Evolutionary conservation across 1,284 basidiomycete species (phyloP).

Genomic region (Anthracocystis walkeri): DNA sequence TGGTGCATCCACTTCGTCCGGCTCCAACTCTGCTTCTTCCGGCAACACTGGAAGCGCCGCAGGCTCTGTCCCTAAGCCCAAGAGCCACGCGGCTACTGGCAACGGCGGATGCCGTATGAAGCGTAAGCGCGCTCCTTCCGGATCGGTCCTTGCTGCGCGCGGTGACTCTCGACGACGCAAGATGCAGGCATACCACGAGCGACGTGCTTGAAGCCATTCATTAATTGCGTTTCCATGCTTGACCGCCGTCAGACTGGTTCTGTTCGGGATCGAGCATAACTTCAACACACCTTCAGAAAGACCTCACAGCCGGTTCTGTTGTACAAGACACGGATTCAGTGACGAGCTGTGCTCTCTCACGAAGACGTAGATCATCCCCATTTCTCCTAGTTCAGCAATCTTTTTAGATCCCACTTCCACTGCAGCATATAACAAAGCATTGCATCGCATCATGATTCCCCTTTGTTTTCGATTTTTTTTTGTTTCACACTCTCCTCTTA

Average conservation of each 20-base stretch:
- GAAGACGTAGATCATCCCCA: too few species aligned
- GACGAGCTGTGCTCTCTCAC: neutral
- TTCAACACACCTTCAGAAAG: neutral
- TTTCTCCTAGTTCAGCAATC: too few species aligned
- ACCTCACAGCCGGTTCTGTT: constrained; percentile 1
- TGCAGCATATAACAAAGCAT: too few species aligned
- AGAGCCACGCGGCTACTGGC: constrained; percentile 14
- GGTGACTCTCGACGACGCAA: constrained; percentile 21
- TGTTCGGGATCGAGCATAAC: neutral
- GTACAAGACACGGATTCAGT: neutral
- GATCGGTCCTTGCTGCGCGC: constrained; percentile 26
- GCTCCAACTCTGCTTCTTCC: constrained; percentile 4
- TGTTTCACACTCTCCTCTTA: too few species aligned
- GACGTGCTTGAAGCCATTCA: neutral
- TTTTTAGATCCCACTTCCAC: too few species aligned
- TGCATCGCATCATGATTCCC: too few species aligned
- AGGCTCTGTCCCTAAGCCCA: constrained; percentile 2
- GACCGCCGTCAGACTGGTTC: constrained; percentile 9
- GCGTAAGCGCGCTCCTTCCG: constrained; percentile 21
- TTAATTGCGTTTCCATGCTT: neutral
- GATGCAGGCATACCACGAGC: constrained; percentile 14
- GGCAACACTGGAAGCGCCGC: constrained; percentile 1
- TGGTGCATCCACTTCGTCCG: constrained; percentile 4
- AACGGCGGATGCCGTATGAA: constrained; percentile 25
- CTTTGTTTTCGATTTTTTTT: too few species aligned